Percentiles rank a stretch among this genome's conserved stretches.
phyloP scores from a whole-genome alignment of 208 protist species.

The Crithidia expoeki region DNA sequence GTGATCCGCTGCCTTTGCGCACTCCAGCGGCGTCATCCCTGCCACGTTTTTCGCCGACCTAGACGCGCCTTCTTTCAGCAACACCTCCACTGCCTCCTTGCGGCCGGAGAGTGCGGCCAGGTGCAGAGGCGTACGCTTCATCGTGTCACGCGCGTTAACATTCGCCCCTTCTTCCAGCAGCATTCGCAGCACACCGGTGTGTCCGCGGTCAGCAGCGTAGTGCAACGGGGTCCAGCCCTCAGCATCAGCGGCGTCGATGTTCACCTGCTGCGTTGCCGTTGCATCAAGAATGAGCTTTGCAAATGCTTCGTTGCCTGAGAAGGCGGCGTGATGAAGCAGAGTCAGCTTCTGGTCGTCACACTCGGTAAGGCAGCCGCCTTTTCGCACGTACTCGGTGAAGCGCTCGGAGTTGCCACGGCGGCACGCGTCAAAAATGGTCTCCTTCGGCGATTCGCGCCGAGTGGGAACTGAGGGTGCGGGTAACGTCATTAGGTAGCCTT shows the following conservation, averaged over 20 bases:
- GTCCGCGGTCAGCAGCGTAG: conserved; percentile 83
- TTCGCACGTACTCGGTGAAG: conserved; percentile 59
- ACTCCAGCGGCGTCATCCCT: conserved; percentile 61
- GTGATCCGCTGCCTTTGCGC: conserved; percentile 46
- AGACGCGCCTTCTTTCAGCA: conserved; percentile 56
- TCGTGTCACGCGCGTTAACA: conserved; percentile 64
- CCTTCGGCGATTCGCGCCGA: conserved; percentile 12
- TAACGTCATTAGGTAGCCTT: neutral
- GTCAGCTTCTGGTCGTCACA: conserved; percentile 77
- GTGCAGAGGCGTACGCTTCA: conserved; percentile 80
- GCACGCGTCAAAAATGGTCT: conserved; percentile 85
- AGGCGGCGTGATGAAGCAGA: conserved; percentile 83
- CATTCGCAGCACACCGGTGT: conserved; percentile 34
- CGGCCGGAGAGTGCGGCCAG: conserved; percentile 64
- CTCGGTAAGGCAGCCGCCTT: conserved; percentile 83
- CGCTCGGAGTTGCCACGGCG: conserved; percentile 47
- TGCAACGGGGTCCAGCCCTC: conserved; percentile 90
- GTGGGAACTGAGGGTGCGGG: neutral
- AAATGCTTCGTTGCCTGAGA: conserved; percentile 56
- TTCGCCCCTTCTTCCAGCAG: conserved; percentile 77
- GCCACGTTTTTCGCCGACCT: conserved; percentile 65
- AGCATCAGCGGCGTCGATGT: conserved; percentile 67
- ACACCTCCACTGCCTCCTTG: conserved; percentile 33
- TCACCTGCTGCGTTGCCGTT: conserved; percentile 35
- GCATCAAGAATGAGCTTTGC: conserved; percentile 47